phyloP scores from a whole-genome alignment of 1,284 basidiomycete species.

The Sporisorium graminicola region DNA sequence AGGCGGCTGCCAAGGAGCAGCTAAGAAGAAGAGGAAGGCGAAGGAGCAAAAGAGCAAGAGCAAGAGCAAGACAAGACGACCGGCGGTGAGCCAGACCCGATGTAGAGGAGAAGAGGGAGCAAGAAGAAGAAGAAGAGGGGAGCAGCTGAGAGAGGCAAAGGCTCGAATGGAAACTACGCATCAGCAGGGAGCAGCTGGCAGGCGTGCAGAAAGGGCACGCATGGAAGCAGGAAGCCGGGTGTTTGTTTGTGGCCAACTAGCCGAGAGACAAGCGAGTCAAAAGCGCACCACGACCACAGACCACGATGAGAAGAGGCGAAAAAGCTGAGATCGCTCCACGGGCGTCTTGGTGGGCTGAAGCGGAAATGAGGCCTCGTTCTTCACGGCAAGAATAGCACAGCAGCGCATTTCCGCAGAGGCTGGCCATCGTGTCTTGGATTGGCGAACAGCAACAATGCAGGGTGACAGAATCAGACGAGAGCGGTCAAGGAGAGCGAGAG shows the following conservation, averaged over 20 bases:
- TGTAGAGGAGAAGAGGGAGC: neutral
- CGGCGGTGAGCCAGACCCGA: neutral
- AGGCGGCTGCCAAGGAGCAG: neutral
- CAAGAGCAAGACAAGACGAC: neutral
- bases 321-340: neutral
- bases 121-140: neutral
- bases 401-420: neutral
- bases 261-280: conserved; percentile 15
- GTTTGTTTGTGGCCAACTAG: conserved; percentile 37
- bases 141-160: neutral
- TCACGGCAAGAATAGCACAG: too few relatives aligned
- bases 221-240: conserved; percentile 39
- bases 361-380: neutral
- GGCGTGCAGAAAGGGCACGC: conserved; percentile 17
- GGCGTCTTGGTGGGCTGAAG: conserved; percentile 1
- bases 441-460: neutral
- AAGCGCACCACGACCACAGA: neutral
- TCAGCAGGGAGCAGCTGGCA: conserved; percentile 8
- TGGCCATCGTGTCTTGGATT: conserved; percentile 5
- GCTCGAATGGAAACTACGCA: too few relatives aligned
- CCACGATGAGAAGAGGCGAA: neutral
- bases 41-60: neutral
- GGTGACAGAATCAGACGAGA: too few relatives aligned
- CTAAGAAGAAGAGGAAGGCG: neutral
- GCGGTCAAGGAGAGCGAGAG: too few relatives aligned